Evolutionary conservation across 257 asterid species (phyloP).

Genomic region (Solanum sejunctum): DNA sequence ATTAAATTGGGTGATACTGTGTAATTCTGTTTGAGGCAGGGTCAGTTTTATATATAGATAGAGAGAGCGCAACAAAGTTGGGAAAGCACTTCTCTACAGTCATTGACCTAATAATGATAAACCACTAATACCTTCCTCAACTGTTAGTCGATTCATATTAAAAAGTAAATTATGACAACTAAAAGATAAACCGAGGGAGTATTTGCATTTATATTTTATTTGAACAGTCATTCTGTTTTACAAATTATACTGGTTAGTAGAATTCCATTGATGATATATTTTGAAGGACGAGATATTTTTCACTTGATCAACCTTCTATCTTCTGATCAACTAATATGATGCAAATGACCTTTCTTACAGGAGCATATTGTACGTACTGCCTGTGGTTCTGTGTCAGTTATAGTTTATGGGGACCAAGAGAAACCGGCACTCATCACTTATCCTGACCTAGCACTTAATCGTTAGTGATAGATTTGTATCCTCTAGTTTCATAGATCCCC

Average conservation of each 20-base stretch:
- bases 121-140: neutral
- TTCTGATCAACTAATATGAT: neutral
- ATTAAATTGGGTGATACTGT: neutral
- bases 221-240: neutral
- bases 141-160: no score
- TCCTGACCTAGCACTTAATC: slow-evolving; percentile 90
- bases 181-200: no score
- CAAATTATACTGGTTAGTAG: neutral
- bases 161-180: no score
- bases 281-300: neutral
- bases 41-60: neutral
- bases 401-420: slow-evolving; percentile 77
- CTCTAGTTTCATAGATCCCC: neutral
- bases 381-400: slow-evolving; percentile 73
- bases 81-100: neutral
- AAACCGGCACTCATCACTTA: slow-evolving; percentile 92
- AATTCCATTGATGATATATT: neutral
- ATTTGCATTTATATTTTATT: neutral
- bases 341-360: slow-evolving; percentile 27
- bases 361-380: slow-evolving; percentile 71
- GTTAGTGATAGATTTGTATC: slow-evolving; percentile 36
- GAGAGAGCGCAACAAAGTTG: neutral
- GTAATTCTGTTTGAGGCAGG: neutral
- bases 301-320: neutral
- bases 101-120: neutral